A percentile compares a stretch with the other conserved stretches of the same genome.
phyloP scores from a whole-genome alignment of 768 basidiomycete species.

The Dacryopinax primogenitus region DNA sequence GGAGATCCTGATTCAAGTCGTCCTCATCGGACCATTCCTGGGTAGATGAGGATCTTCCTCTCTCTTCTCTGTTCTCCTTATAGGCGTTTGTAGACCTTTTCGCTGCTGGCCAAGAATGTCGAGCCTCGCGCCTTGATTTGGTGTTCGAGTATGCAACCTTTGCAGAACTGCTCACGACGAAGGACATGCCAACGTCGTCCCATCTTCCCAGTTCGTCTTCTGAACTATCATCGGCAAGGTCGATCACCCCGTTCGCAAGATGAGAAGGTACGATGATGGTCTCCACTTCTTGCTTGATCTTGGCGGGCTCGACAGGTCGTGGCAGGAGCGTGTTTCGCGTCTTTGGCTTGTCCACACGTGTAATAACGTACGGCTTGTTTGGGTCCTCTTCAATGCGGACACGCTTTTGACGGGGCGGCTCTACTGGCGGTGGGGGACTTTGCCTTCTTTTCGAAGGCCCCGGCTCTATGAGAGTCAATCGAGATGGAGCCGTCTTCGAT shows the following conservation, averaged over 20 bases:
- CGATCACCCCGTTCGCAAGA: neutral
- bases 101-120: neutral
- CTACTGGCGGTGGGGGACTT: neutral
- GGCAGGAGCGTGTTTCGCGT: neutral
- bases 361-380: neutral
- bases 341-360: neutral
- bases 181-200: neutral
- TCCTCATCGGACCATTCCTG: no score
- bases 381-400: neutral
- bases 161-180: neutral
- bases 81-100: no score
- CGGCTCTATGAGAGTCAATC: no score
- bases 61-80: no score
- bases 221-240: neutral
- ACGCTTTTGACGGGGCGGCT: neutral
- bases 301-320: neutral
- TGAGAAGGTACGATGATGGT: neutral
- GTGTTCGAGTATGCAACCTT: neutral
- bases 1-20: no score
- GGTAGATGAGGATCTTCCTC: no score
- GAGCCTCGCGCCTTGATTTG: neutral
- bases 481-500: no score
- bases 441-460: no score
- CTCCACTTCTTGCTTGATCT: neutral
- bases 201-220: neutral